Percentiles rank a stretch among this genome's conserved stretches.
phyloP scores from a whole-genome alignment of 768 basidiomycete genomes.

The Panaeolus papilionaceus region DNA sequence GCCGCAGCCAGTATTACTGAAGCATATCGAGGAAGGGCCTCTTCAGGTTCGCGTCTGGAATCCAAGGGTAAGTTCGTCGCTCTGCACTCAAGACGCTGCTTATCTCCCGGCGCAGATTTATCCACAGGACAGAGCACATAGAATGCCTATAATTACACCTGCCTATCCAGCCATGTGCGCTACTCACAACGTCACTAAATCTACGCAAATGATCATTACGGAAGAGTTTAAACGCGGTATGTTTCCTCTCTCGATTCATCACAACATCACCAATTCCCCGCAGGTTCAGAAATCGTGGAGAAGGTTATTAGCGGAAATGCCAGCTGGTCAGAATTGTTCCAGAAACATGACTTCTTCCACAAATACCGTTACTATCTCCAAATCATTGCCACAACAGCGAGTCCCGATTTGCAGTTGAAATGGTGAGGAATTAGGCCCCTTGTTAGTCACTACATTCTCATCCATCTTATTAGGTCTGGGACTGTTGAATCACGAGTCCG shows the following conservation, averaged over 20 bases:
- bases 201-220: conserved; percentile 95
- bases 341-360: conserved; percentile 96
- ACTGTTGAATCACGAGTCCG: conserved; percentile 98
- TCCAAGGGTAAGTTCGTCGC: conserved; percentile 68
- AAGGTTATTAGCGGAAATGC: conserved; percentile 85
- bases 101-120: conserved; percentile 64
- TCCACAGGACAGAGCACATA: conserved; percentile 90
- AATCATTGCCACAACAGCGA: conserved; percentile 90
- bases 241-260: conserved; percentile 17
- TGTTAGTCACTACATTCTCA: conserved; percentile 14
- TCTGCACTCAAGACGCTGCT: conserved; percentile 7
- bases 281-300: conserved; percentile 93
- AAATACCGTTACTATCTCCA: conserved; percentile 97
- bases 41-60: conserved; percentile 97
- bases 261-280: conserved; percentile 20
- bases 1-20: conserved; percentile 97
- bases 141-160: conserved; percentile 99
- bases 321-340: conserved; percentile 92
- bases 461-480: conserved; percentile 59
- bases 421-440: conserved; percentile 61
- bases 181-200: conserved; percentile 96
- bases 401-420: conserved; percentile 86
- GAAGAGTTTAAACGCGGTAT: conserved; percentile 93
- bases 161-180: conserved; percentile 99
- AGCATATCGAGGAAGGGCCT: conserved; percentile 96